Evolutionary conservation across 768 basidiomycete genomes (phyloP).

Genomic region (Favolaschia claudopus): DNA sequence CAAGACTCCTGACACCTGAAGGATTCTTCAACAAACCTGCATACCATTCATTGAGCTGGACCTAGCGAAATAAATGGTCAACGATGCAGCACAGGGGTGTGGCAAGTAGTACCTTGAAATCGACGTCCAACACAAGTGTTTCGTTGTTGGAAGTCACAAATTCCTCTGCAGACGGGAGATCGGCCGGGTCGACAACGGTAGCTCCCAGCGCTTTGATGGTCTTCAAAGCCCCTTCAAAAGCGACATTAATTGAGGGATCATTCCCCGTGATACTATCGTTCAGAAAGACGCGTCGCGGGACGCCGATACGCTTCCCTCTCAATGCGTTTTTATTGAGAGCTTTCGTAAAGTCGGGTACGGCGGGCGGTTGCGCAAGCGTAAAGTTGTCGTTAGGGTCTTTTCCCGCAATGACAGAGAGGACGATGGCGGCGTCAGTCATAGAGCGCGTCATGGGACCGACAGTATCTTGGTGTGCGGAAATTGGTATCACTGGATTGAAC

Average conservation of each 20-base stretch:
- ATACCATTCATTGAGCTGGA: conserved; percentile 59
- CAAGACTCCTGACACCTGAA: conserved; percentile 59
- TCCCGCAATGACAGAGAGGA: conserved; percentile 65
- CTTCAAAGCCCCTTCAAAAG: conserved; percentile 48
- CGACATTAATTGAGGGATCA: conserved; percentile 44
- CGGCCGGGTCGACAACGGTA: conserved; percentile 67
- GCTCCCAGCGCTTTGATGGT: conserved; percentile 51
- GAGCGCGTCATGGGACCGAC: conserved; percentile 65
- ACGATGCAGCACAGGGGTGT: too few relatives aligned
- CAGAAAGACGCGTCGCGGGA: conserved; percentile 52
- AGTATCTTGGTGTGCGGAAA: conserved; percentile 64
- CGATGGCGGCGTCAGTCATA: conserved; percentile 60
- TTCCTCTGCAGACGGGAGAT: conserved; percentile 63
- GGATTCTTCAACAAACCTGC: conserved; percentile 57
- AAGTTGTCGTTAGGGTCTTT: conserved; percentile 62
- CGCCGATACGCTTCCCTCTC: conserved; percentile 60
- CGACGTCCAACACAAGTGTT: conserved; percentile 57
- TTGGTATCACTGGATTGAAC: conserved; percentile 55
- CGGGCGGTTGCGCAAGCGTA: conserved; percentile 58
- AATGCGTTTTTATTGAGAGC: conserved; percentile 59
- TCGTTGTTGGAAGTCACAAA: conserved; percentile 59
- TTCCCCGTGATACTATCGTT: conserved; percentile 41
- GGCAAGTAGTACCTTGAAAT: conserved; percentile 74
- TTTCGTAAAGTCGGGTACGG: conserved; percentile 62
- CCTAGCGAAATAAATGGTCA: conserved; percentile 4